Conservation (phyloP, 495 filamentous ascomycete species). For the Hyaloscypha bicolor region DNA sequence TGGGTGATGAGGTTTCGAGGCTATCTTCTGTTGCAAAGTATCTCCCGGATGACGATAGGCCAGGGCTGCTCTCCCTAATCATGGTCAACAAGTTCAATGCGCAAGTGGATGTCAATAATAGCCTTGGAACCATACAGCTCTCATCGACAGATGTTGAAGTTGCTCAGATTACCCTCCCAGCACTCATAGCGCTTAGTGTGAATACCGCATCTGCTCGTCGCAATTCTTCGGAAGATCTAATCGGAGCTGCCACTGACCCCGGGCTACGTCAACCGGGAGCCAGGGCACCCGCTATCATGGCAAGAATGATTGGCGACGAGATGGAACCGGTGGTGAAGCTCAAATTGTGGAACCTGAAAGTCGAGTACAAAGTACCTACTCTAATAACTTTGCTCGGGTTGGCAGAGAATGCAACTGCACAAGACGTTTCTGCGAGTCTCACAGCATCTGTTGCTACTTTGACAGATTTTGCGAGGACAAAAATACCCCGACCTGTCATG, state of each 20-base stretch:
- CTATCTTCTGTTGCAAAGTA: constrained; percentile 91
- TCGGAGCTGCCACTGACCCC: constrained; percentile 52
- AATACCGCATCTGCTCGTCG: constrained; percentile 58
- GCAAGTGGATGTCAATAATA: constrained; percentile 59
- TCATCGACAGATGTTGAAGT: constrained; percentile 63
- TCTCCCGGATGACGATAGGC: constrained; percentile 92
- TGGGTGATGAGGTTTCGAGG: constrained; percentile 77
- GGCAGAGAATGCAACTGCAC: constrained; percentile 64
- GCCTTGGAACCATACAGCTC: constrained; percentile 65
- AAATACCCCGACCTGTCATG: constrained; percentile 8
- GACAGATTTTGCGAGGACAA: constrained; percentile 50
- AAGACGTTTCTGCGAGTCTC: constrained; percentile 75
- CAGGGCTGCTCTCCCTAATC: constrained; percentile 78
- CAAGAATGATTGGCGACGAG: constrained; percentile 87
- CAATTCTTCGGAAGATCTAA: constrained; percentile 69
- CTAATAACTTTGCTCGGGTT: constrained; percentile 77
- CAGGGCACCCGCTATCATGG: constrained; percentile 66
- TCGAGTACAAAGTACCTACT: constrained; percentile 84
- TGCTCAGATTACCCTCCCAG: constrained; percentile 83
- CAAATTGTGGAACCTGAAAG: constrained; percentile 75
- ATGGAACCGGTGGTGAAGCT: constrained; percentile 89
- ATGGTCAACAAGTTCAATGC: constrained; percentile 63
- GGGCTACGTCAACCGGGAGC: constrained; percentile 37
- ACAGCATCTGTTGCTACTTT: constrained; percentile 79
- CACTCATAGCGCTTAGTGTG: constrained; percentile 75